Evolutionary conservation across 495 filamentous ascomycete species (phyloP), one percentile per base, ranked within the genome.

Genomic region (Aspergillus biplanus): DNA sequence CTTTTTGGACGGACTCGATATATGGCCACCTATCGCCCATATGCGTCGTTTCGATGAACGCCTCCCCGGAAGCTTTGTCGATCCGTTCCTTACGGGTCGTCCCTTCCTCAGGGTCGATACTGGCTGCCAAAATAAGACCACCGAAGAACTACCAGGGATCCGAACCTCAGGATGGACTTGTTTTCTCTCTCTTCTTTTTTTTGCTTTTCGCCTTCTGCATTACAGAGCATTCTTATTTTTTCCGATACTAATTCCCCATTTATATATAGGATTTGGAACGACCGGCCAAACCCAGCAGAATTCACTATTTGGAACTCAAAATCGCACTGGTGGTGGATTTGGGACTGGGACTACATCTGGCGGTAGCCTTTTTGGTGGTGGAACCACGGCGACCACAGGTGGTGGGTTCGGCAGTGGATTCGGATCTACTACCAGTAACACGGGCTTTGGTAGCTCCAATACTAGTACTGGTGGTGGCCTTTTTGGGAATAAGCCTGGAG

Each of bases 331-430:
- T 52, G 59, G 66, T 52, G 83, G 81, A 67, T 86, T 86, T 68
- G 85, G 85, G 33, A 71, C 80, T 60, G 77, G 75, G 56, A 76
- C 72, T 16, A 69, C 74, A 57, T 65, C 75, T 52, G 81, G 81
- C 58, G 79, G 79, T 59, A 74, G 75, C 60, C 66, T 84, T 6
- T 85, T 87, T 65, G 86, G 85, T 37, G 69, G 70, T 39, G 68
- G 65, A 54, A 68, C 68, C 56, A 54, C 67, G 55, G 70, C 70
- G 58, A 76, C 79, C 56, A 78, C 79, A 8, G 71, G 83, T 80
- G 75, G 78, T 70, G 67, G 76, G 34, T 70, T 70, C 63, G 65
- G 68, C 39, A 64, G 39, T 12, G 39, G 69, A 6, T 70, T 70
- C 52, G 70, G 68, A 34, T 62, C 68, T 13, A 53, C 63, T 49